A percentile compares a stretch with the other conserved stretches of the same genome.
phyloP scores from a whole-genome alignment of 306 rosid genomes.

The Luffa aegyptiaca region DNA sequence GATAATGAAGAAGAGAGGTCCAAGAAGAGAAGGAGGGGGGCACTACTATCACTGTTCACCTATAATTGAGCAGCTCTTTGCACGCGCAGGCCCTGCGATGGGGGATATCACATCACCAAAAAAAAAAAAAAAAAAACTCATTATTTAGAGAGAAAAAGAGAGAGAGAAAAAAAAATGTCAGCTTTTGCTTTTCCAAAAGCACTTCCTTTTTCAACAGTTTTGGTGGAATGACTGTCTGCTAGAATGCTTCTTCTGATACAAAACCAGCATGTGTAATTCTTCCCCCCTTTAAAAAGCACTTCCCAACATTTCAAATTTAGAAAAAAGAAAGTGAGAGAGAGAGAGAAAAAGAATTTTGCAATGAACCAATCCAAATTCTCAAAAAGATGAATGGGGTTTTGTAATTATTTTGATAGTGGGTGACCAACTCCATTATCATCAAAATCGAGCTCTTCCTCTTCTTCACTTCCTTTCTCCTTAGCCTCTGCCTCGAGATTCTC shows the following conservation, averaged over 20 bases:
- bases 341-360: neutral
- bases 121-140: too few relatives aligned
- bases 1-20: neutral
- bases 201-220: constrained; percentile 47
- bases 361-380: neutral
- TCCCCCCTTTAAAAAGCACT: neutral
- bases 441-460: constrained; percentile 27
- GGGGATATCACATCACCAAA: neutral
- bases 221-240: constrained; percentile 56
- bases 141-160: constrained; percentile 9
- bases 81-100: constrained; percentile 10
- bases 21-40: neutral
- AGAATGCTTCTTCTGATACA: constrained; percentile 5
- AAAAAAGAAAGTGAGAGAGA: neutral
- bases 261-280: neutral
- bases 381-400: neutral
- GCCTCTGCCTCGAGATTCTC: constrained; percentile 65
- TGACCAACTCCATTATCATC: constrained; percentile 59
- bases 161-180: constrained; percentile 29
- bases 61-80: constrained; percentile 5
- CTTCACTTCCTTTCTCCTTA: neutral
- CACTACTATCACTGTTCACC: neutral
- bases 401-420: constrained; percentile 26
- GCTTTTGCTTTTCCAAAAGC: constrained; percentile 70
- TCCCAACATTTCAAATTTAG: neutral